Base-by-base conservation (phyloP, 306 rosid species). In the Cucurbita pepo region DNA sequence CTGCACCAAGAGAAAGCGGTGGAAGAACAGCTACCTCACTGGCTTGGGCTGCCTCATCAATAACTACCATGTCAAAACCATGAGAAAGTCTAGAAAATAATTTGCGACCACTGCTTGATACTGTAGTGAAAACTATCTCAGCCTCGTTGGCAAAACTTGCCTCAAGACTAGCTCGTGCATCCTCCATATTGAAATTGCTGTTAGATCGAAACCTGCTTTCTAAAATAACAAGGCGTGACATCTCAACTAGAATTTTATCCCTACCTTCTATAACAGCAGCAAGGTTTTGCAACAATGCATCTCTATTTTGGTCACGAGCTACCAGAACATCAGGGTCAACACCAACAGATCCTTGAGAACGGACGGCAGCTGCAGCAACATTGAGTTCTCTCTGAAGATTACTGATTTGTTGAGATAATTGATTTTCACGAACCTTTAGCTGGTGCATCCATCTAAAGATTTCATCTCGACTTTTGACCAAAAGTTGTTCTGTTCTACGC, bases 61-160 rank as follows among this genome's bases (percentile, higher is more conserved):
- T 90, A 63, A 94, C 99, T 69, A 94, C 99, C 97, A 94, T 94
- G 82, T 94, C 97, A 89, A 94, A 94, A 69, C 98, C 99, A 85
- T 91, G 97, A 78, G 95, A 86, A 72, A 94, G 97, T 45, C 97
- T 96, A 67, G 99, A 89, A 79, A 94, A 94, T 89, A 94, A 82
- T 81, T 91, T 94, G 36, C 99, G 97, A 12, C 97, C 99, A 82
- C 99, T 94, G 73, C 99, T 94, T 36, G 99, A 94, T 59, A 94
- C 99, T 13, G 99, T 94, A 53, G 99, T 94, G 78, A 94, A 94
- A 79, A 94, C 99, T 75, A 94, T 83, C 80, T 94, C 97, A 1
- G 99, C 99, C 82, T 94, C 97, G 54, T 94, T 91, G 63, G 97
- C 99, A 91, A 94, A 94, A 85, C 97, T 94, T 18, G 97, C 99